Evolutionary conservation across 169 alveolate species (phyloP).

Genomic region (Plasmodium adleri): DNA sequence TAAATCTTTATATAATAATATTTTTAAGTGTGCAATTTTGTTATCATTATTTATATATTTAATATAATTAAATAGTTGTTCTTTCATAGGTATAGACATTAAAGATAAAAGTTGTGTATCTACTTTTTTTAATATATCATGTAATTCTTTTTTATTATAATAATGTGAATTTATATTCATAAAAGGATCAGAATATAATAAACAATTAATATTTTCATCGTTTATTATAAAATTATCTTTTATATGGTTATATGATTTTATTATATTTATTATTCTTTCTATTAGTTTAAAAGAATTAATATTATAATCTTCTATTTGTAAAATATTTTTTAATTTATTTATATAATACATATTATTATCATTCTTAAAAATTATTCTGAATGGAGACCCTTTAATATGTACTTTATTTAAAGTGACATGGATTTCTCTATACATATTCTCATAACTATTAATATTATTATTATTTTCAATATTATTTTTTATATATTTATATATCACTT

Average conservation of each 20-base stretch:
- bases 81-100: conserved; percentile 60
- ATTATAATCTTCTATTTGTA: conserved; percentile 44
- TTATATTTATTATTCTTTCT: conserved; percentile 9
- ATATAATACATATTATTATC: conserved; percentile 29
- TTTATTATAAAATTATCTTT: conserved; percentile 19
- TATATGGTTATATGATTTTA: conserved; percentile 37
- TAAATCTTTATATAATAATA: conserved; percentile 30
- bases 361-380: conserved; percentile 32
- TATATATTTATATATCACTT: conserved; percentile 56
- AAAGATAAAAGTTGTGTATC: conserved; percentile 35
- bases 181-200: background rate
- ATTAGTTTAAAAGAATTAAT: background rate
- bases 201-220: background rate
- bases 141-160: conserved; percentile 26
- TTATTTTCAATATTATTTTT: background rate
- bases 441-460: background rate
- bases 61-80: conserved; percentile 43
- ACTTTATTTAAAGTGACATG: conserved; percentile 44
- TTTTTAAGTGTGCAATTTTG: conserved; percentile 23
- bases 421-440: conserved; percentile 44
- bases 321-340: conserved; percentile 20
- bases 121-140: conserved; percentile 21
- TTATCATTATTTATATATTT: conserved; percentile 20
- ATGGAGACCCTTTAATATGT: conserved; percentile 74
- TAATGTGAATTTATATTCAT: conserved; percentile 38